phyloP scores from a whole-genome alignment of 768 basidiomycete genomes.

The Hydnum rufescens region DNA sequence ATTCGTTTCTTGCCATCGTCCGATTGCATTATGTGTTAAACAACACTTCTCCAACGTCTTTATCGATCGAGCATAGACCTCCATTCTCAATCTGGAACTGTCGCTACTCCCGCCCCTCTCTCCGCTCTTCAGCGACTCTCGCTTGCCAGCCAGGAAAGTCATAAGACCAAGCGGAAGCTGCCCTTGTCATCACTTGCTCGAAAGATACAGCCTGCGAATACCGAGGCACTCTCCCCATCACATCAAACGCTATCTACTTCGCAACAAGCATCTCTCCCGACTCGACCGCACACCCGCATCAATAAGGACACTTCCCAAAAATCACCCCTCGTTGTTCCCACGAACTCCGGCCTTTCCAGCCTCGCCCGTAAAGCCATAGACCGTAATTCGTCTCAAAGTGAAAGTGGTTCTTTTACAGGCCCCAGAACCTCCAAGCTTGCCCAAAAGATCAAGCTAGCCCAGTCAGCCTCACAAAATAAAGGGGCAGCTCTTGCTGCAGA shows the following conservation, averaged over 20 bases:
- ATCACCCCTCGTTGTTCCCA: too few relatives aligned
- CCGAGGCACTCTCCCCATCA: not conserved
- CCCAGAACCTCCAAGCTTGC: conserved; percentile 41
- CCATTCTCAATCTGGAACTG: too few relatives aligned
- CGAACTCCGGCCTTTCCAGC: not conserved
- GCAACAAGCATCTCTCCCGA: not conserved
- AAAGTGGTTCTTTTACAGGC: not conserved
- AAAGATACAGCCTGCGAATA: not conserved
- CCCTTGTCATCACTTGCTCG: conserved; percentile 20
- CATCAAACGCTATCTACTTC: not conserved
- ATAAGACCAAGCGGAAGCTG: conserved; percentile 18
- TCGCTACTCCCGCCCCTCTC: conserved; percentile 19
- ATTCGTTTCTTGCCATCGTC: conserved; percentile 16
- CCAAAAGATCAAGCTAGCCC: conserved; percentile 45
- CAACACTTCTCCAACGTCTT: conserved; percentile 23
- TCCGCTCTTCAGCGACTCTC: conserved; percentile 24
- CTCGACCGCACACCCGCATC: not conserved
- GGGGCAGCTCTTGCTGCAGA: not conserved
- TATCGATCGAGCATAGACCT: too few relatives aligned
- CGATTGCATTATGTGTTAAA: conserved; percentile 19
- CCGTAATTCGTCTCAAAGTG: not conserved
- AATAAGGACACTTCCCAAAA: not conserved
- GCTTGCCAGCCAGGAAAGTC: conserved; percentile 19
- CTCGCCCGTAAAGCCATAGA: not conserved
- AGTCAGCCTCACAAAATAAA: conserved; percentile 15